Evolutionary conservation across 495 filamentous ascomycete species (phyloP).

Genomic region (Apodospora peruviana): DNA sequence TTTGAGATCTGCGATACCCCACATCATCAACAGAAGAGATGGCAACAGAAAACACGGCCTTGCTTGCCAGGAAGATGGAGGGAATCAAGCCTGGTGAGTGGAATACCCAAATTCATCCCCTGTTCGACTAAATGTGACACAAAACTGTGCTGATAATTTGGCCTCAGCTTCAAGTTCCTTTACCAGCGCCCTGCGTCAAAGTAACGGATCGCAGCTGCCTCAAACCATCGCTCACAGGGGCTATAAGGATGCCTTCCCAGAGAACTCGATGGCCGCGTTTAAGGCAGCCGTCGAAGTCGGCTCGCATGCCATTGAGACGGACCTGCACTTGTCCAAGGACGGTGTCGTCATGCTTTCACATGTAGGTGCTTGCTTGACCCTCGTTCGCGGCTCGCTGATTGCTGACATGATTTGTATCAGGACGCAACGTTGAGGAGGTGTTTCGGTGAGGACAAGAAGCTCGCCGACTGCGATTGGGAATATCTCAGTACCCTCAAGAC

Average conservation of each 20-base stretch:
- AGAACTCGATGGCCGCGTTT: conserved; percentile 83
- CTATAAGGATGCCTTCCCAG: conserved; percentile 70
- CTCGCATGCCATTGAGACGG: conserved; percentile 79
- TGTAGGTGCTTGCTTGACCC: conserved; percentile 38
- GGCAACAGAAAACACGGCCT: conserved; percentile 5
- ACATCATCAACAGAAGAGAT: neutral
- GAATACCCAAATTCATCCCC: no score
- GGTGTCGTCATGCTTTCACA: conserved; percentile 80
- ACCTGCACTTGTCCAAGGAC: conserved; percentile 78
- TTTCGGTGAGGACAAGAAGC: conserved; percentile 63
- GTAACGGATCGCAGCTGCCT: conserved; percentile 36
- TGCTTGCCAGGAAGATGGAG: conserved; percentile 1
- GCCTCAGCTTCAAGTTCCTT: no score
- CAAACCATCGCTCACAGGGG: conserved; percentile 85
- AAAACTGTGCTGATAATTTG: no score
- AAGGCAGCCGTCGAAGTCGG: conserved; percentile 64
- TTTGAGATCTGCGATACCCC: neutral
- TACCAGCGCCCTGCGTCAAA: no score
- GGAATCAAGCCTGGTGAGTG: conserved; percentile 3
- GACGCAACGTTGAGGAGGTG: conserved; percentile 73
- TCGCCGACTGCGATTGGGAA: conserved; percentile 70
- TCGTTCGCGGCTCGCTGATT: neutral
- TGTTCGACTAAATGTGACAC: no score
- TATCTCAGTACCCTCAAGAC: conserved; percentile 67
- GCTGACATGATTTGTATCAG: conserved; percentile 43